phyloP scores from a whole-genome alignment of 2,329 filamentous ascomycete genomes.

The Colletotrichum falcatum region DNA sequence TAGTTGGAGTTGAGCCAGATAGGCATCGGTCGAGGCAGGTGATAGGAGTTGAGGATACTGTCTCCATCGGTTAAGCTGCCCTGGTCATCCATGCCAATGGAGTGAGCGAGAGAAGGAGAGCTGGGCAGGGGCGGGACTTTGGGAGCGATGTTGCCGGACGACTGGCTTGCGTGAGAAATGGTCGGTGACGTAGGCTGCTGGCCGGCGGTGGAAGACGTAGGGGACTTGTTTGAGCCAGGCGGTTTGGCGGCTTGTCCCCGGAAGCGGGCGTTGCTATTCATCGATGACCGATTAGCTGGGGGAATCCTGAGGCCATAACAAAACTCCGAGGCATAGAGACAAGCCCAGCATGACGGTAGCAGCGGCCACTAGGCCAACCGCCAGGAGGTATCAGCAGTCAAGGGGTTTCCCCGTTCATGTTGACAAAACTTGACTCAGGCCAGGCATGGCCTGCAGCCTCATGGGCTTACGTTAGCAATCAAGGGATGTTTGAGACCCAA shows the following conservation, averaged over 20 bases:
- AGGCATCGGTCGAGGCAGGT: conserved; percentile 75
- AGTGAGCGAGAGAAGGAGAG: conserved; percentile 73
- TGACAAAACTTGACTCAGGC: conserved; percentile 21
- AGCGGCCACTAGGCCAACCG: conserved; percentile 26
- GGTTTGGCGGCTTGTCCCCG: conserved; percentile 66
- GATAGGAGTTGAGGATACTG: conserved; percentile 69
- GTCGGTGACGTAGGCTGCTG: conserved; percentile 63
- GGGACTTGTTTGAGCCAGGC: conserved; percentile 65
- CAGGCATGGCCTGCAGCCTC: conserved; percentile 14
- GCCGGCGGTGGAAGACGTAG: conserved; percentile 60
- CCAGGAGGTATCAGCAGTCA: background rate
- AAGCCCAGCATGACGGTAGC: conserved; percentile 5
- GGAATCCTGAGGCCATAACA: conserved; percentile 28
- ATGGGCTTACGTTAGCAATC: conserved; percentile 19
- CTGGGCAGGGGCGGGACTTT: conserved; percentile 72
- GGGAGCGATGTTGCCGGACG: conserved; percentile 64
- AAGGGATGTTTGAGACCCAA: conserved; percentile 38
- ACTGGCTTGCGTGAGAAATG: conserved; percentile 62
- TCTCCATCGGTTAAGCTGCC: conserved; percentile 62
- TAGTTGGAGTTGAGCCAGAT: conserved; percentile 81
- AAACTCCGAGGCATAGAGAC: conserved; percentile 13
- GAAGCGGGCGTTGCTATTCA: conserved; percentile 67
- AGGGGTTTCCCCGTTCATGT: conserved; percentile 19
- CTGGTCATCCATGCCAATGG: conserved; percentile 76
- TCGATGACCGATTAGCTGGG: conserved; percentile 44